Conservation (phyloP, 176 grass and related monocot genomes). For the Carex myosuroides region DNA sequence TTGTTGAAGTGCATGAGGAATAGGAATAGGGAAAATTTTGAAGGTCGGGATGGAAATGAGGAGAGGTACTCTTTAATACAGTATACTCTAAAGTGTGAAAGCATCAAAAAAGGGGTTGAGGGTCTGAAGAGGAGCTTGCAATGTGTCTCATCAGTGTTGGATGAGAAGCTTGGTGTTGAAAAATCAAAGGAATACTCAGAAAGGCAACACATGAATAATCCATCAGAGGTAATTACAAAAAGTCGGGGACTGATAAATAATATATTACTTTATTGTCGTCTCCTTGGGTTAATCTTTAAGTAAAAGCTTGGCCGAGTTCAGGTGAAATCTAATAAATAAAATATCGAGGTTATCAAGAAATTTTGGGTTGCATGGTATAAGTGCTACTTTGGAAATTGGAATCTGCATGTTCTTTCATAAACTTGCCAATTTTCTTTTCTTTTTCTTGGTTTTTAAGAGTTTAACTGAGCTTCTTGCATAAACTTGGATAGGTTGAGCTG, state of each 20-base stretch:
- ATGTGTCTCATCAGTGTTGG: constrained; percentile 26
- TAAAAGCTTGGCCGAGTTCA: background rate
- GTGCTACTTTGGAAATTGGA: background rate
- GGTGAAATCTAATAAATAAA: background rate
- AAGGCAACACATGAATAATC: background rate
- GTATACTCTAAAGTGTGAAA: constrained; percentile 55
- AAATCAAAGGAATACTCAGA: constrained; percentile 17
- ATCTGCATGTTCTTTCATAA: background rate
- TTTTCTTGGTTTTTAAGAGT: background rate
- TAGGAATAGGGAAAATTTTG: constrained; percentile 35
- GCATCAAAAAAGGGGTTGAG: constrained; percentile 53
- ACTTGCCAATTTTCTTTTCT: background rate
- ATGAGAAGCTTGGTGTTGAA: constrained; percentile 43
- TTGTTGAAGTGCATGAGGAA: constrained; percentile 44
- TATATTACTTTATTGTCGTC: background rate
- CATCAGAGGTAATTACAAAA: constrained; percentile 17
- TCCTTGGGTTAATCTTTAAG: background rate
- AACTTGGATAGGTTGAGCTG: constrained; percentile 45
- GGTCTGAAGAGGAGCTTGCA: constrained; percentile 63
- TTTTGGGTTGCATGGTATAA: background rate
- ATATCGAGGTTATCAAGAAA: background rate
- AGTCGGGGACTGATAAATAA: no score
- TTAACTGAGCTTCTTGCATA: background rate
- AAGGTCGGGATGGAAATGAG: constrained; percentile 17
- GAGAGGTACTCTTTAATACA: constrained; percentile 37